phyloP scores from a whole-genome alignment of 768 basidiomycete genomes.

The Tremella yokohamensis region DNA sequence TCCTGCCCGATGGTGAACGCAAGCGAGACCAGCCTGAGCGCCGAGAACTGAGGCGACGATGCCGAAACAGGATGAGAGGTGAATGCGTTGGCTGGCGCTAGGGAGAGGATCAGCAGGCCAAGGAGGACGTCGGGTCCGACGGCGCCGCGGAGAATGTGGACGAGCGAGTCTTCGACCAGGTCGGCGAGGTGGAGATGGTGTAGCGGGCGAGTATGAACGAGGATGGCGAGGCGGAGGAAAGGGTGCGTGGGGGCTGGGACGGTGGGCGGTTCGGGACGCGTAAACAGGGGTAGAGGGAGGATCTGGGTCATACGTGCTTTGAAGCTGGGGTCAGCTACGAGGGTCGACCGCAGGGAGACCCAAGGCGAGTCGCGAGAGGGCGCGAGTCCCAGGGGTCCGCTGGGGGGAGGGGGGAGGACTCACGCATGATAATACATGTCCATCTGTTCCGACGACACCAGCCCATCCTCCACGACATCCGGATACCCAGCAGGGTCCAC shows the following conservation, averaged over 20 bases:
- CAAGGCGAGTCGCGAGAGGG: neutral
- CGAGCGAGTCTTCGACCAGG: neutral
- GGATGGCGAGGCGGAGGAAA: constrained; percentile 2
- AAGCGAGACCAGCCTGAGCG: neutral
- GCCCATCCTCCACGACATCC: neutral
- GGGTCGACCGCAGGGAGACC: neutral
- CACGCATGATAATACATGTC: constrained; percentile 5
- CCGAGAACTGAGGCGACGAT: neutral
- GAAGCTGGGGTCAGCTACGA: neutral
- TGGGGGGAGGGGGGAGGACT: neutral
- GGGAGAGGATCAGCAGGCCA: neutral
- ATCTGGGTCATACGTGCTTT: neutral
- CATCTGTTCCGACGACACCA: neutral
- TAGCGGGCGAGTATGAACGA: neutral
- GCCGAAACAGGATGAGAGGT: neutral
- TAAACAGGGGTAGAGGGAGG: neutral
- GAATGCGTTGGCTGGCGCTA: neutral
- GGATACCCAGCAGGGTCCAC: neutral
- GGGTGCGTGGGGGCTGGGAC: neutral
- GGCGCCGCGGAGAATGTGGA: neutral
- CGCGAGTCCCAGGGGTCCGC: neutral
- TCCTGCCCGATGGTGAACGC: neutral
- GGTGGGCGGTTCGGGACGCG: neutral
- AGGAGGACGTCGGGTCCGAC: neutral
- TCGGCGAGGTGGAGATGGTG: neutral